A percentile compares a stretch with the other conserved stretches of the same genome.
phyloP scores from a whole-genome alignment of 495 filamentous ascomycete species.

The Clohesyomyces aquaticus region DNA sequence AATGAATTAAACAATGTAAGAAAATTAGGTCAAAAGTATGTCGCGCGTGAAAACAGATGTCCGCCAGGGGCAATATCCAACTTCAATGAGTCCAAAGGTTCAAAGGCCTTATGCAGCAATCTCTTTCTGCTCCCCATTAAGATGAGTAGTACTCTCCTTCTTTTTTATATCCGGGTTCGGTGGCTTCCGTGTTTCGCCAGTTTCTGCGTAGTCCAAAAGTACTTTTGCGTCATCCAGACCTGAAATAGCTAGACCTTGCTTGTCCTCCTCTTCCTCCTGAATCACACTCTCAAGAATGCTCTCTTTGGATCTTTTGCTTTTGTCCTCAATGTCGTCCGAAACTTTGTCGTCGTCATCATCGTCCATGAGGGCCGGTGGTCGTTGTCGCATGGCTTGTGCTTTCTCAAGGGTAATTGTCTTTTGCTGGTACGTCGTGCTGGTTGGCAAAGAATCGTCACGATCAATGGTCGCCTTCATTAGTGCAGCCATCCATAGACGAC shows the following conservation, averaged over 20 bases:
- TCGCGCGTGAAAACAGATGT: conserved; percentile 1
- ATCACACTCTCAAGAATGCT: conserved; percentile 34
- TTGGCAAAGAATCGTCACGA: conserved; percentile 74
- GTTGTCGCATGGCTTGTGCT: conserved; percentile 77
- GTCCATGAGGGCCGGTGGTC: conserved; percentile 85
- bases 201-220: conserved; percentile 37
- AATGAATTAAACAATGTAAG: conserved; percentile 23
- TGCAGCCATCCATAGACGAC: conserved; percentile 96
- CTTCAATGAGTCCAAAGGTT: neutral
- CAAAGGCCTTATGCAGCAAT: neutral
- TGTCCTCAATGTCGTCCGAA: conserved; percentile 23
- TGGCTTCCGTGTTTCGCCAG: conserved; percentile 15
- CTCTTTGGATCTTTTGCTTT: conserved; percentile 34
- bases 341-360: conserved; percentile 60
- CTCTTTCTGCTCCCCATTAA: conserved; percentile 2
- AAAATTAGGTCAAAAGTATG: conserved; percentile 10
- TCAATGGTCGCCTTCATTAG: conserved; percentile 99
- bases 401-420: conserved; percentile 89
- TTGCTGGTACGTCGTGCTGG: conserved; percentile 90
- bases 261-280: conserved; percentile 36
- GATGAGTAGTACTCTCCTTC: neutral
- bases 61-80: neutral
- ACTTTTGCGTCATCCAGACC: conserved; percentile 40
- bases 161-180: neutral
- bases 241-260: conserved; percentile 38